Base-by-base conservation (phyloP, 2,329 filamentous ascomycete genomes). In the Penicillium janthinellum region DNA sequence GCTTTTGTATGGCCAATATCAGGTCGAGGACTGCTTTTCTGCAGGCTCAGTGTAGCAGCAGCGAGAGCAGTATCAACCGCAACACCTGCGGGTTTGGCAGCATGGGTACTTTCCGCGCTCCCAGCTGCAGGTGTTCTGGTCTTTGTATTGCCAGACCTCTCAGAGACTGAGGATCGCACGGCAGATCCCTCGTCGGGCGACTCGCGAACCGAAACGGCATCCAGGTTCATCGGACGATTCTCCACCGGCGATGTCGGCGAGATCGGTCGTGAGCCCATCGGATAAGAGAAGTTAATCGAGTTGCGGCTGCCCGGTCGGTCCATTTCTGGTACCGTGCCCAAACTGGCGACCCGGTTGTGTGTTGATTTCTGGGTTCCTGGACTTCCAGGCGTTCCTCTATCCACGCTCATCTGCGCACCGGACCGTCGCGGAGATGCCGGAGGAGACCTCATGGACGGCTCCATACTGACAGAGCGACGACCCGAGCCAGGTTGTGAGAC, bases 381-480 rank as follows among this genome's bases (percentile, higher is more conserved):
- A 8, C 53, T 61, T 54, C 57, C 66, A n/a, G 62, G 57, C 28
- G 56, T 56, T 14, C 61, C 66, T 47, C 65, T 64, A 61, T 83
- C 79, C 34, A 80, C 61, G 66, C 77, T 79, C 51, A 73, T 66
- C 28, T 77, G 76, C 41, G 73, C 73, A 31, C 69, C 70, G 17
- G 73, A 61, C 65, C 74, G 71, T 22, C 67, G 73, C 12, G 74
- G 75, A 10, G 75, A 75, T 4, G 82, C 77, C 31, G 81, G 82
- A 15, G 70, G 75, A 5, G 79, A 77, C 58, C 83, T 82, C 61
- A 74, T 72, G 1, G 77, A 72, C 6, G 83, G 79, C 42, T 84
- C 84, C 44, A 84, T 67, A 65, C 84, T 88, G 22, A 79, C 75
- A 10, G 83, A 75, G 14, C 82, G 78, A 51, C 76, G 75, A 63